Conservation (phyloP, 306 rosid species). For the Dalbergia oliveri region DNA sequence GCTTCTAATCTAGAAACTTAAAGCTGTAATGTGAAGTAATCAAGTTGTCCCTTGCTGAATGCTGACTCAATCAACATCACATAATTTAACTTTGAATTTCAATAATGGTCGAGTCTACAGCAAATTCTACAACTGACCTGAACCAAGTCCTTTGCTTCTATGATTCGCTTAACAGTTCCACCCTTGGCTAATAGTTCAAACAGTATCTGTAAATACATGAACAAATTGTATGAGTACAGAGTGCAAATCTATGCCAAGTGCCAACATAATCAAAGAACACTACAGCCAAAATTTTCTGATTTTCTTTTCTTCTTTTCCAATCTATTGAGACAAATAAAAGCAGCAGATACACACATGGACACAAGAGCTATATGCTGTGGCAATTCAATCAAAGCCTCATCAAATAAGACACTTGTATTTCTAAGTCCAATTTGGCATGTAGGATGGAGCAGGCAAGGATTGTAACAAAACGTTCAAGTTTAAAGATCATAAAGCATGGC, state of each 20-base stretch:
- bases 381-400: slow-evolving; percentile 29
- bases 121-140: slow-evolving; percentile 77
- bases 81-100: background rate
- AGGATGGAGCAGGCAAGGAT: slow-evolving; percentile 4
- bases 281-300: slow-evolving; percentile 4
- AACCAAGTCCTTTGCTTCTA: slow-evolving; percentile 85
- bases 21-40: background rate
- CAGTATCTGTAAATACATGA: slow-evolving; percentile 66
- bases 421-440: slow-evolving; percentile 7
- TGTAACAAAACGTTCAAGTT: slow-evolving; percentile 9
- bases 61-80: slow-evolving; percentile 2
- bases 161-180: slow-evolving; percentile 86
- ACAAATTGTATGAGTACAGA: slow-evolving; percentile 33
- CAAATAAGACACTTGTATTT: background rate
- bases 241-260: background rate
- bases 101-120: slow-evolving; percentile 13
- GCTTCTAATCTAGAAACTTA: background rate
- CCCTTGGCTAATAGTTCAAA: slow-evolving; percentile 90
- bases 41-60: slow-evolving; percentile 1
- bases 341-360: background rate
- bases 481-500: background rate
- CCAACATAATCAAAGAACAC: slow-evolving; percentile 5
- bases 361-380: background rate
- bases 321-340: slow-evolving; percentile 21
- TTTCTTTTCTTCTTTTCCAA: slow-evolving; percentile 33